Percentiles rank a stretch among this genome's conserved stretches.
These are phyloP conservation scores for Tephrocybe rancida DNA, from an alignment of 768 basidiomycete species.

Conservation along the genomic window DNA sequence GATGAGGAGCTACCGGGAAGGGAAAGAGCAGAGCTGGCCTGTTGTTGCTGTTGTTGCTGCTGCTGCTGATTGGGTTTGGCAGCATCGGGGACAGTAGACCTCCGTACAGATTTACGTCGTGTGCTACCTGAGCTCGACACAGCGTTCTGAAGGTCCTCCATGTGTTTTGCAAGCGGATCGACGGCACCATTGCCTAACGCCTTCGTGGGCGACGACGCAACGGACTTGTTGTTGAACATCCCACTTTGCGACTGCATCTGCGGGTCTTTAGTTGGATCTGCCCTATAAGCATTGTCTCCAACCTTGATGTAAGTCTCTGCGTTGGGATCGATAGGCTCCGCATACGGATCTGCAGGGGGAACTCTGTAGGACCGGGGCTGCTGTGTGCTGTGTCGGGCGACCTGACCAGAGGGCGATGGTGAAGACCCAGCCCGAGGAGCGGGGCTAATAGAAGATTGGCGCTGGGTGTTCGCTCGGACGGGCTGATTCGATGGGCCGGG, in stretches of 20 bases:
- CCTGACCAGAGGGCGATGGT: slow-evolving; percentile 16
- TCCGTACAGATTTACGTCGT: slow-evolving; percentile 45
- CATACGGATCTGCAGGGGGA: slow-evolving; percentile 49
- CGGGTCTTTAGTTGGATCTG: slow-evolving; percentile 68
- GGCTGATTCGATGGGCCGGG: slow-evolving; percentile 16
- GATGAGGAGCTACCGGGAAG: slow-evolving; percentile 32
- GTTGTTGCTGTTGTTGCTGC: slow-evolving; percentile 23
- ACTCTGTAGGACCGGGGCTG: slow-evolving; percentile 21
- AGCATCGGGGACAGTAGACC: slow-evolving; percentile 13
- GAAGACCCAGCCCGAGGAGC: slow-evolving; percentile 26
- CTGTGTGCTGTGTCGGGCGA: slow-evolving; percentile 15
- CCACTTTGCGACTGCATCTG: slow-evolving; percentile 39
- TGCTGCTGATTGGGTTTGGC: slow-evolving; percentile 20
- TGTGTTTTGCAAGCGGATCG: slow-evolving; percentile 69
- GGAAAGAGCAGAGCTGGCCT: slow-evolving; percentile 33
- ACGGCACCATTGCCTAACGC: slow-evolving; percentile 31
- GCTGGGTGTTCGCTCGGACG: slow-evolving; percentile 22
- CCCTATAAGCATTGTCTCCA: slow-evolving; percentile 66
- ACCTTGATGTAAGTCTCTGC: slow-evolving; percentile 72
- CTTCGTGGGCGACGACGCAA: slow-evolving; percentile 30
- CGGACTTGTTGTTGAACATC: slow-evolving; percentile 23
- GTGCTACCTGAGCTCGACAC: slow-evolving; percentile 48
- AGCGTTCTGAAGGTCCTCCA: slow-evolving; percentile 58
- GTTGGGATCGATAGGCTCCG: slow-evolving; percentile 65
- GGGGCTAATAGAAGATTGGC: slow-evolving; percentile 18